Evolutionary conservation across 208 protist genomes (phyloP), one percentile per base, ranked within the genome.

Genomic region (Borovskyia barvae): DNA sequence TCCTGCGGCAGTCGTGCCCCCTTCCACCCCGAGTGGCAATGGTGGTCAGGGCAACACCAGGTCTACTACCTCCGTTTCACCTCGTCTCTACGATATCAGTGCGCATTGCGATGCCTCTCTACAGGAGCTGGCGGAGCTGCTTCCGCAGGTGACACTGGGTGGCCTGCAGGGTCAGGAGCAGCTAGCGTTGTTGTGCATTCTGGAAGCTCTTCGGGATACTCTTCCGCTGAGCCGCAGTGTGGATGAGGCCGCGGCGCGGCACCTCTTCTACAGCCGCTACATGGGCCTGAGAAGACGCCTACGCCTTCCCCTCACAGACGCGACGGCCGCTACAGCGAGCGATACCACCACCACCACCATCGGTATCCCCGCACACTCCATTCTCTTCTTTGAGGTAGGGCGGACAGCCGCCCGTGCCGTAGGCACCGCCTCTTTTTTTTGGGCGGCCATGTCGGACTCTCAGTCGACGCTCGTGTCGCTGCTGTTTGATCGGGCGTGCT

Each of bases 241-340:
- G 8, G 89, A 95, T 60, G 68, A 87, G 48, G 83, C 83, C 3
- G 89, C 86, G 3, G 69, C 82, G 29, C 86, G 79, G 20, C 85
- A 79, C 54, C 82, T 85, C 47, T 88, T 95, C 51, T 74, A 84
- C 41, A 64, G 82, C 53, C 72, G 63, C n/a, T 67, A 93, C 26
- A 49, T 71, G 28, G 65, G 72, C 36, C 75, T 91, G 22, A 72
- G 71, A 6, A 64, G 71, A n/a, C 87, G 84, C 1, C 62, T 87
- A 51, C 77, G 70, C 22, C 72, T 82, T 50, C 55, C 54, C 0
- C 66, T 66, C 49, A 58, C 46, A 43, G 58, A 65, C 7, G 35
- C 49, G 32, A 12, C 40, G 29, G 20, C 11, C 40, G 24, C 41
- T 45, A n/a, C n/a, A n/a, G n/a, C n/a, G n/a, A 56, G 35, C n/a